These are phyloP conservation scores for Aureobasidium namibiae DNA, from an alignment of 2,329 filamentous ascomycete species.

Conservation along the genomic window DNA sequence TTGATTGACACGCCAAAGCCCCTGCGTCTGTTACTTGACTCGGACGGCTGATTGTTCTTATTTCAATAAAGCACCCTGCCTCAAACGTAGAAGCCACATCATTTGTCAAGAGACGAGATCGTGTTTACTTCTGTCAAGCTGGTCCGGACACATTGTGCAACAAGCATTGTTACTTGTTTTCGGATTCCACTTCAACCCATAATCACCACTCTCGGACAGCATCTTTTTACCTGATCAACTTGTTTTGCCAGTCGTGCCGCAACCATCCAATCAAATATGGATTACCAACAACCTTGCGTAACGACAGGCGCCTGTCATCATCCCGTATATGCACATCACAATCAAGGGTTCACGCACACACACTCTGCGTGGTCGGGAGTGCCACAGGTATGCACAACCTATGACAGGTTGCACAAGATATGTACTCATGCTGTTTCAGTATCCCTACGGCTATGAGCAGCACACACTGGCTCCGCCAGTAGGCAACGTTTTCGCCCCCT, in stretches of 20 bases:
- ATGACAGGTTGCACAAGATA: not conserved
- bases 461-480: not conserved
- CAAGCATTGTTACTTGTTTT: not conserved
- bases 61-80: not conserved
- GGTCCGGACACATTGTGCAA: not conserved
- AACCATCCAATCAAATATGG: not conserved
- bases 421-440: not conserved
- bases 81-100: constrained; percentile 8
- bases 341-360: not conserved
- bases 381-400: not conserved
- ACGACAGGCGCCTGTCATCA: not conserved
- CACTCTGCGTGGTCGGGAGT: not conserved
- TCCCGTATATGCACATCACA: constrained; percentile 1
- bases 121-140: not conserved
- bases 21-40: constrained; percentile 8
- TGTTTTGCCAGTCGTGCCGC: not conserved
- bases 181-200: not conserved
- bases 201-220: not conserved
- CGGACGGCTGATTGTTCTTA: not conserved
- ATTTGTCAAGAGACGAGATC: not conserved
- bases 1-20: constrained; percentile 7
- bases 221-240: not conserved
- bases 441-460: constrained; percentile 1
- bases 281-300: not conserved
- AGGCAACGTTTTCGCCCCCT: not conserved